Conservation (phyloP, 345 rosid species). For the Rhizophora mangle region DNA sequence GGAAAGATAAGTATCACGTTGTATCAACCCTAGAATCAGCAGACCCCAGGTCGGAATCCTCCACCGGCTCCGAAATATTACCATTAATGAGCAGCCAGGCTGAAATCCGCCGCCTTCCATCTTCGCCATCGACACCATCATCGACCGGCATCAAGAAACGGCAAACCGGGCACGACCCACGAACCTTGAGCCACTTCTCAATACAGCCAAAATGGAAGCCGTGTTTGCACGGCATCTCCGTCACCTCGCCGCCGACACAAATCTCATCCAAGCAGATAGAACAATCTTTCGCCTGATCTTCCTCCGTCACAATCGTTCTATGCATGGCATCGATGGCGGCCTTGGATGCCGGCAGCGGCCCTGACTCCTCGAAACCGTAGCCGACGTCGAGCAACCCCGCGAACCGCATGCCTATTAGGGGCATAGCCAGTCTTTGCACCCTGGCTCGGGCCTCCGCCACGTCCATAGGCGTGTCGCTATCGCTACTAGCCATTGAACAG, state of each 20-base stretch:
- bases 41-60: not conserved
- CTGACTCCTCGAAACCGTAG: not conserved
- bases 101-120: not conserved
- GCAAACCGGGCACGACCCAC: not conserved
- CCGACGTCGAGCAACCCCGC: not conserved
- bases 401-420: not conserved
- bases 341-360: constrained; percentile 16
- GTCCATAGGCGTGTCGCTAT: not conserved
- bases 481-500: not conserved
- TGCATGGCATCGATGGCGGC: constrained; percentile 23
- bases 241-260: not conserved
- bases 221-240: constrained; percentile 31
- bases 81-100: not conserved
- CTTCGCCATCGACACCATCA: not conserved
- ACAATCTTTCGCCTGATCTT: constrained; percentile 9
- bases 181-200: constrained; percentile 14
- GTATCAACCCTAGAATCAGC: not conserved
- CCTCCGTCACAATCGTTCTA: constrained; percentile 2
- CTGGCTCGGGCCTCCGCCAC: not conserved
- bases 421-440: not conserved
- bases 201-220: constrained; percentile 21
- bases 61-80: not conserved
- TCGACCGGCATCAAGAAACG: not conserved
- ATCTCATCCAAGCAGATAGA: constrained; percentile 22
- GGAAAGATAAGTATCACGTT: too few species aligned